A percentile compares a stretch with the other conserved stretches of the same genome.
These are phyloP conservation scores for Clohesyomyces aquaticus DNA, from an alignment of 495 filamentous ascomycete species.

Conservation along the genomic window DNA sequence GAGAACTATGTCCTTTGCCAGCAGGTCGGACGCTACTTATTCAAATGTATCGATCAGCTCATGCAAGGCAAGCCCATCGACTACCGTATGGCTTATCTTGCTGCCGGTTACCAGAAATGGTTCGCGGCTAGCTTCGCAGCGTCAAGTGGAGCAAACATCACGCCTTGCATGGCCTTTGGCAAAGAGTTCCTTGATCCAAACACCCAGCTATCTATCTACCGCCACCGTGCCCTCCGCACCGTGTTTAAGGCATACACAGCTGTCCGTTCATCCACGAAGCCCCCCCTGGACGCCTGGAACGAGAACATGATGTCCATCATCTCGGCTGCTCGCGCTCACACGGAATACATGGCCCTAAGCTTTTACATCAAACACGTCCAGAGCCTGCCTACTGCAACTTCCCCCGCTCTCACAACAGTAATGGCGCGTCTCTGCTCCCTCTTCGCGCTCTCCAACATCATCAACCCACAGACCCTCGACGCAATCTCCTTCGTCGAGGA, in stretches of 20 bases:
- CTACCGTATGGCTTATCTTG: slow-evolving; percentile 66
- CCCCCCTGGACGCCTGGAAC: slow-evolving; percentile 25
- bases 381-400: slow-evolving; percentile 21
- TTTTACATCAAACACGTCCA: slow-evolving; percentile 9
- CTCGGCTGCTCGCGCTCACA: slow-evolving; percentile 20
- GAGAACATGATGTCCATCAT: slow-evolving; percentile 29
- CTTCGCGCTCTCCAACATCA: slow-evolving; percentile 39
- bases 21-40: slow-evolving; percentile 71
- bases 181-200: slow-evolving; percentile 15
- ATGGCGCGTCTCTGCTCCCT: slow-evolving; percentile 30
- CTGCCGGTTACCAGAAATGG: slow-evolving; percentile 62
- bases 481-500: slow-evolving; percentile 36
- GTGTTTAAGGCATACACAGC: slow-evolving; percentile 3
- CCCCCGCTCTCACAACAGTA: slow-evolving; percentile 18
- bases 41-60: slow-evolving; percentile 43
- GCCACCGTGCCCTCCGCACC: slow-evolving; percentile 18
- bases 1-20: slow-evolving; percentile 82
- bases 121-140: too few species aligned
- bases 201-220: slow-evolving; percentile 26
- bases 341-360: slow-evolving; percentile 19
- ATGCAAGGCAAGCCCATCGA: slow-evolving; percentile 69
- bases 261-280: slow-evolving; percentile 1
- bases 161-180: slow-evolving; percentile 9
- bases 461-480: slow-evolving; percentile 26
- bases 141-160: too few species aligned